Evolutionary conservation across 768 basidiomycete genomes (phyloP), one percentile per base, ranked within the genome.

Genomic region (Tremella fuciformis): DNA sequence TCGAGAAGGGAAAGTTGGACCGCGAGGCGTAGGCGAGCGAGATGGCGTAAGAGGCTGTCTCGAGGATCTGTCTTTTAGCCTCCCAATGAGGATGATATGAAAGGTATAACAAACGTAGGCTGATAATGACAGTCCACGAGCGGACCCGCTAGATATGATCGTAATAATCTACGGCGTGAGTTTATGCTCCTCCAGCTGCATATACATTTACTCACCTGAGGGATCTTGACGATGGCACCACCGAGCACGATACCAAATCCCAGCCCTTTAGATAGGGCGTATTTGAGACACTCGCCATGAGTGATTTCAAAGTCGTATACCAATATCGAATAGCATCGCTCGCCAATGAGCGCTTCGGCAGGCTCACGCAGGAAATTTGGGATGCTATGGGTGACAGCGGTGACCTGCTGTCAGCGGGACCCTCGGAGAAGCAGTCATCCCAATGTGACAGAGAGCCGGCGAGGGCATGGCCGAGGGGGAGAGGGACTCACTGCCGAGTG

Each of bases 181-280:
- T 57, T 19, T 1, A 13, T 42, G 34, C 57, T 53, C 50, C 19
- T 18, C 16, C 29, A 18, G 41, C 18, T 44, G 53, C 4, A 16
- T 19, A 49, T 6, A 11, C 8, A n/a, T 44, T 6, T 13, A 53
- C 69, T 67, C n/a, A 96, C 80, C 74, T 98, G 94, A 0, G 94
- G 94, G 1, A 98, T 83, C 78, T 99, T 99, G 85, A 99, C 88
- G 62, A 99, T 89, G 1, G 87, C 86, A 0, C 93, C 93, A 29
- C 80, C 94, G 1, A 88, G 80, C 42, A 98, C 92, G 51, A 98
- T 93, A 0, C 87, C 94, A 15, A 99, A 78, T 0, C 96, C 93
- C 7, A 99, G 80, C 0, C 86, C 92, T 74, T 98, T 98, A 2
- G 92, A 96, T 53, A 96, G 75, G 0, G 90, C 84, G 76, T 91